Base-by-base conservation (phyloP, 345 rosid genomes). In the Angophora floribunda region DNA sequence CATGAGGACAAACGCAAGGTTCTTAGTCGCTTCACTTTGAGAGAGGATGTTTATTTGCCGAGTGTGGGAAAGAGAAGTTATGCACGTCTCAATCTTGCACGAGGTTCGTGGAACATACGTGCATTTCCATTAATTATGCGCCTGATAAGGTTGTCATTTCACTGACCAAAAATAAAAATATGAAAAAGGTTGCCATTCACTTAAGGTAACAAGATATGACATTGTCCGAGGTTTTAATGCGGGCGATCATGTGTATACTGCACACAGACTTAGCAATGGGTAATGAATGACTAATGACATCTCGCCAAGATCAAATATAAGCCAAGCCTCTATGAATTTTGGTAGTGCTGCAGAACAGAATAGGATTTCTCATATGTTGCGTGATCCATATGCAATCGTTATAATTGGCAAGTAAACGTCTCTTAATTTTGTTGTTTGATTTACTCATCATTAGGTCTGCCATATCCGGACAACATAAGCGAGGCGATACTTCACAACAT, bases 401-500 rank as follows among this genome's bases (percentile, higher is more conserved):
- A 36, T 36, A 21, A 5, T 70, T 5, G 17, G 13, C 7, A 36
- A 36, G 13, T 70, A 36, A 70, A 17, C 10, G 36, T 17, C 47
- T n/a, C 36, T 22, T 26, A 22, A 28, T 53, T 67, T 67, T 36
- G n/a, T 26, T 41, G 3, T 85, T 44, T 22, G 3, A 45, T 65
- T 32, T n/a, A 17, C 15, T 51, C 28, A 4, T 50, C 41, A 12
- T 87, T 85, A 93, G 92, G 63, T 24, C 52, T 89, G 24, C 80
- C 91, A 13, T n/a, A 63, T 21, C 91, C 93, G 47, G 90, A 92
- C 7, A 90, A 88, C 85, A 86, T 93, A 9, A 90, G 90, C 3
- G 36, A 36, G 26, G 61, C 93, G 6, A 86, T 93, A 45, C 85
- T 92, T 82, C 94, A 93, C 87, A 90, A 85, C 91, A 89, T 93